Evolutionary conservation across 2,329 filamentous ascomycete genomes (phyloP), one percentile per base, ranked within the genome.

Genomic region (Sodiomyces alkalinus): DNA sequence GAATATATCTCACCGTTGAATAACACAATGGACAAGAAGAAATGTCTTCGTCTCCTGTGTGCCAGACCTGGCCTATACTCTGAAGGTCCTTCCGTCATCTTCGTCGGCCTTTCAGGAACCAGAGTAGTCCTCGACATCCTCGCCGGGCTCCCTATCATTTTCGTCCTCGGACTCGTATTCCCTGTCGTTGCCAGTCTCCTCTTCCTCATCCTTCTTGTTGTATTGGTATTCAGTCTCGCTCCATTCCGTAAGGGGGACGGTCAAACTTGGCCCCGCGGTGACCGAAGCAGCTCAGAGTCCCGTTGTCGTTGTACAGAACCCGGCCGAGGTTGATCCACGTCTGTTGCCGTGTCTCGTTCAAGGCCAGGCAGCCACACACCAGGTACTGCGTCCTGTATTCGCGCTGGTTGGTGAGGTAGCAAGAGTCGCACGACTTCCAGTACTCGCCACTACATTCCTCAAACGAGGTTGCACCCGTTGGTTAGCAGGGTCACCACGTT

Each of bases 231-330:
- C n/a, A n/a, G n/a, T n/a, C n/a, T n/a, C n/a, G n/a, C n/a, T 17
- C 27, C 27, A 29, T 16, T 29, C 20, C 14, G 27, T 11, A n/a
- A 5, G 27, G 27, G 9, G 27, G 27, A 13, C 27, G 20, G 13
- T 17, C 16, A 18, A 22, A 22, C 27, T 29, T 29, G 27, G 20
- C 18, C 6, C 27, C 27, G 10, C 8, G 15, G 16, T 29, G 27
- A 17, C 15, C 21, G 27, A 23, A 17, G 27, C 27, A 29, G 3
- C 27, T 21, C 9, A 29, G 14, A 6, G 14, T 23, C 8, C 27
- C 27, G 21, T 29, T 17, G 14, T 23, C n/a, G 21, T 29, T 29
- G 27, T 29, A 23, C 15, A 29, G 19, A n/a, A 29, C 27, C 20
- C 19, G 12, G 20, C 17, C 21, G n/a, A 29, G 27, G 27, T 29